These are phyloP conservation scores for Papiliotrema flavescens DNA, from an alignment of 1,284 basidiomycete species.

Conservation along the genomic window DNA sequence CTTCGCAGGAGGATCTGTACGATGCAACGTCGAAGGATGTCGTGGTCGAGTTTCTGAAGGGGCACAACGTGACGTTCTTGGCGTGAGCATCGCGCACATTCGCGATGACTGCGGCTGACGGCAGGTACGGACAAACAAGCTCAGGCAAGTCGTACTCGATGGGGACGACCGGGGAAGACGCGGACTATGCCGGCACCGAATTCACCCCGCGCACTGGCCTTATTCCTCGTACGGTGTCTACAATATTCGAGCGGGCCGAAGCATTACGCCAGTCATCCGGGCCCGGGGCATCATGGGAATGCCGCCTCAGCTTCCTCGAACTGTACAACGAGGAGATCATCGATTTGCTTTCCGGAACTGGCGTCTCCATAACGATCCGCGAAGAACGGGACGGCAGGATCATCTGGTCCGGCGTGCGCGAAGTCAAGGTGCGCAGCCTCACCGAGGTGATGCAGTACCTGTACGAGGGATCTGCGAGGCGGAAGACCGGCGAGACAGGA, in stretches of 20 bases:
- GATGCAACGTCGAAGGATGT: slow-evolving; percentile 77
- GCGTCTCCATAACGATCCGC: slow-evolving; percentile 87
- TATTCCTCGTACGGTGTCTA: slow-evolving; percentile 90
- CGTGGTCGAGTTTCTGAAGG: slow-evolving; percentile 85
- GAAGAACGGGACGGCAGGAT: slow-evolving; percentile 96
- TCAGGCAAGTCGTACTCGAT: slow-evolving; percentile 97
- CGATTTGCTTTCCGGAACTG: slow-evolving; percentile 69
- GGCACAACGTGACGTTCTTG: slow-evolving; percentile 95
- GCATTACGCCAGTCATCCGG: slow-evolving; percentile 71
- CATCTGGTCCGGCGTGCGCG: slow-evolving; percentile 92
- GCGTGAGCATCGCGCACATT: slow-evolving; percentile 56
- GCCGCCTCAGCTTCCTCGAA: slow-evolving; percentile 75
- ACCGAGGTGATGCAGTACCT: slow-evolving; percentile 90
- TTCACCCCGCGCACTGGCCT: slow-evolving; percentile 61
- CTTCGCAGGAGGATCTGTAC: slow-evolving; percentile 82
- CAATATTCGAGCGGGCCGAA: slow-evolving; percentile 76
- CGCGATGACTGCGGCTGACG: slow-evolving; percentile 1
- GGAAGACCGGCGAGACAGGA: slow-evolving; percentile 93
- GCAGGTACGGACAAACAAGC: slow-evolving; percentile 82
- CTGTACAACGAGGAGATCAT: slow-evolving; percentile 98
- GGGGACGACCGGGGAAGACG: slow-evolving; percentile 74
- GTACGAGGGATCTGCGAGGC: slow-evolving; percentile 79
- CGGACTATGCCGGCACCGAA: slow-evolving; percentile 70
- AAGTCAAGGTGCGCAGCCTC: slow-evolving; percentile 77
- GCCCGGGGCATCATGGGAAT: slow-evolving; percentile 59